Percentiles rank a stretch among this genome's conserved stretches.
phyloP scores from a whole-genome alignment of 2,329 filamentous ascomycete genomes.

The Aureobasidium pullulans region DNA sequence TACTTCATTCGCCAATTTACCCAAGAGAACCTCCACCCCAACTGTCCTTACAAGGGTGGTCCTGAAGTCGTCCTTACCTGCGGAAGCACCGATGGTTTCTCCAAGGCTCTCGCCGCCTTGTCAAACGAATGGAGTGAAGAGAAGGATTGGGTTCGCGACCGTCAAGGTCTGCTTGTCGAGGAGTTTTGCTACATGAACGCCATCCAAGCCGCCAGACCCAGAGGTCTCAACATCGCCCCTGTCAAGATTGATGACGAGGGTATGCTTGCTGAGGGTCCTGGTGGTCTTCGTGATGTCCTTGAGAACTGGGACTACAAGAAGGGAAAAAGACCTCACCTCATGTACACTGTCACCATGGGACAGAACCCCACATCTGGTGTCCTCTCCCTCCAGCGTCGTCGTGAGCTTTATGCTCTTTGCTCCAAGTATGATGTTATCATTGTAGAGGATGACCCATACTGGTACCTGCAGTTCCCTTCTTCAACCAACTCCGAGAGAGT shows the following conservation, averaged over 20 bases:
- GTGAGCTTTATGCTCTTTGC: slow-evolving; percentile 72
- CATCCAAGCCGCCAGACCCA: slow-evolving; percentile 57
- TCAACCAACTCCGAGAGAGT: slow-evolving; percentile 40
- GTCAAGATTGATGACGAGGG: slow-evolving; percentile 72
- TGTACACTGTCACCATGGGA: slow-evolving; percentile 89
- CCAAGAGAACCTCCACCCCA: slow-evolving; percentile 68
- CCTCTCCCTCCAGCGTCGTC: slow-evolving; percentile 64
- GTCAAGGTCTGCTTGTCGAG: slow-evolving; percentile 74
- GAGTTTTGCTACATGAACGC: slow-evolving; percentile 75
- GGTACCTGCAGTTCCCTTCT: slow-evolving; percentile 84
- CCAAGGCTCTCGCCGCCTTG: slow-evolving; percentile 69
- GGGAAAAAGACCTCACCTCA: slow-evolving; percentile 70
- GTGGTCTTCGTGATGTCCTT: slow-evolving; percentile 69
- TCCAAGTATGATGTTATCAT: slow-evolving; percentile 83
- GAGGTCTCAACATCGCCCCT: slow-evolving; percentile 64
- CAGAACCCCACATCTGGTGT: slow-evolving; percentile 82
- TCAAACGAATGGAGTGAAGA: slow-evolving; percentile 67
- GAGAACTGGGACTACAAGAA: slow-evolving; percentile 70
- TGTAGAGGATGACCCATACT: slow-evolving; percentile 91
- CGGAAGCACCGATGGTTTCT: slow-evolving; percentile 78
- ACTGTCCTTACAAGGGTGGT: slow-evolving; percentile 68
- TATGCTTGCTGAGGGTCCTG: slow-evolving; percentile 66
- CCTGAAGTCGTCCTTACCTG: slow-evolving; percentile 73
- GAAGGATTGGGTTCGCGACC: slow-evolving; percentile 57
- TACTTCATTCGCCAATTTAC: slow-evolving; percentile 74